Percentiles rank a stretch among this genome's conserved stretches.
phyloP scores from a whole-genome alignment of 2,329 filamentous ascomycete genomes.

The Diplodia scrobiculata region DNA sequence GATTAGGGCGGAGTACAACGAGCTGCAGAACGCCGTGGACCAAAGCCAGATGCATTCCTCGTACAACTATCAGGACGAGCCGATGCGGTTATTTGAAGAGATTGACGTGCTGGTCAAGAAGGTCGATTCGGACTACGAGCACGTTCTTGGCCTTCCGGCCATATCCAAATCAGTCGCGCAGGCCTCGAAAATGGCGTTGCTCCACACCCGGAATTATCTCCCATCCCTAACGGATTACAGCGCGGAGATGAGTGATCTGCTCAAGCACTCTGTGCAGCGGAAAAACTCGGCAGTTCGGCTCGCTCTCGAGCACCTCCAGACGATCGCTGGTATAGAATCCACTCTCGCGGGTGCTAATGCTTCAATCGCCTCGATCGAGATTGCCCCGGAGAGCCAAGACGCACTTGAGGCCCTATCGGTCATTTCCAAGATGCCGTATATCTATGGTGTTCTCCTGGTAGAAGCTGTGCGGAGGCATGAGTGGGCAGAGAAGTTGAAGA shows the following conservation, averaged over 20 bases:
- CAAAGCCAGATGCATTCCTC: constrained; percentile 56
- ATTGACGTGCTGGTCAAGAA: constrained; percentile 85
- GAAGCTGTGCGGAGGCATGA: constrained; percentile 85
- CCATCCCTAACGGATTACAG: constrained; percentile 62
- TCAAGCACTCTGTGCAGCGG: constrained; percentile 58
- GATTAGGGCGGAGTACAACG: constrained; percentile 48
- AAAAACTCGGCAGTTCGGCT: constrained; percentile 69
- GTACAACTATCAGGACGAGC: constrained; percentile 63
- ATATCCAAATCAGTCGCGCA: constrained; percentile 65
- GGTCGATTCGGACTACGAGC: constrained; percentile 81
- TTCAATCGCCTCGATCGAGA: constrained; percentile 70
- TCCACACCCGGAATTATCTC: constrained; percentile 65
- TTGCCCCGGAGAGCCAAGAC: constrained; percentile 73
- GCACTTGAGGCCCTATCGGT: constrained; percentile 79
- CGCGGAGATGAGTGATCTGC: constrained; percentile 58
- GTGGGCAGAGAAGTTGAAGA: constrained; percentile 86
- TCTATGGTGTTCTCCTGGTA: constrained; percentile 85
- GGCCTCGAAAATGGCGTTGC: constrained; percentile 64
- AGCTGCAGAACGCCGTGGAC: constrained; percentile 49
- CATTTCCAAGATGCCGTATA: constrained; percentile 79
- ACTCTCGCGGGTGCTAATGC: constrained; percentile 71
- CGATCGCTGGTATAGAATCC: constrained; percentile 77
- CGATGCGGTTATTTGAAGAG: constrained; percentile 72
- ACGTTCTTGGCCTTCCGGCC: constrained; percentile 68
- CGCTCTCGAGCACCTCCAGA: constrained; percentile 75